Conservation (phyloP, 495 filamentous ascomycete genomes). For the Penicillium parvum region DNA sequence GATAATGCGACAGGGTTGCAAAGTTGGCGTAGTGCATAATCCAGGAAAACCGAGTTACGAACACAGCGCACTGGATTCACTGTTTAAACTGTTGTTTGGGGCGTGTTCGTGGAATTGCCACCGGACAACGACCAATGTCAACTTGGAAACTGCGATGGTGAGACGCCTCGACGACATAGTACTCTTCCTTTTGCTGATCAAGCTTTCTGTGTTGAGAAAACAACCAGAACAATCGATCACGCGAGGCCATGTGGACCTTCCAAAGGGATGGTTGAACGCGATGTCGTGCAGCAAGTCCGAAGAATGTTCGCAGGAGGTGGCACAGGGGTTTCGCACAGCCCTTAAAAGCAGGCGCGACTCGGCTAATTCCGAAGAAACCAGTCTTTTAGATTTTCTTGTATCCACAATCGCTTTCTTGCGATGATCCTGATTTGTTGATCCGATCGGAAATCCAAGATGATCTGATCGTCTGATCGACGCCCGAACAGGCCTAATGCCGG, state of each 20-base stretch:
- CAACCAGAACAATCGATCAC: slow-evolving; percentile 1
- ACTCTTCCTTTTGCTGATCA: background rate
- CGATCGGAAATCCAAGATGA: background rate
- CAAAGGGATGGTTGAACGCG: slow-evolving; percentile 2
- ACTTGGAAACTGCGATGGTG: no score
- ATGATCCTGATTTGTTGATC: background rate
- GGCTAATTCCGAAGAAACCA: background rate
- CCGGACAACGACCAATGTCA: no score
- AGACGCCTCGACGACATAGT: background rate
- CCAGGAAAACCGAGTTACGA: no score
- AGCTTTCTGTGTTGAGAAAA: background rate
- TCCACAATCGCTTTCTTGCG: background rate
- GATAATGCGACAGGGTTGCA: no score
- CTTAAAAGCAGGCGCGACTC: background rate
- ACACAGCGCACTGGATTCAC: no score
- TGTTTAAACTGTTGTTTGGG: no score
- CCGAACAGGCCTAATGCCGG: slow-evolving; percentile 2
- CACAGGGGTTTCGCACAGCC: background rate
- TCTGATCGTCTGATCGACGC: slow-evolving; percentile 12
- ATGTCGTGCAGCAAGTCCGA: slow-evolving; percentile 4
- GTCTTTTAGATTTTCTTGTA: background rate
- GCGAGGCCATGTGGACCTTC: slow-evolving; percentile 10
- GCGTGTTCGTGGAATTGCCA: no score
- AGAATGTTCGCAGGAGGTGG: slow-evolving; percentile 8
- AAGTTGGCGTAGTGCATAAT: no score